These are phyloP conservation scores for Exophiala phaeomuriformis DNA, from an alignment of 2,329 filamentous ascomycete genomes.

Conservation along the genomic window DNA sequence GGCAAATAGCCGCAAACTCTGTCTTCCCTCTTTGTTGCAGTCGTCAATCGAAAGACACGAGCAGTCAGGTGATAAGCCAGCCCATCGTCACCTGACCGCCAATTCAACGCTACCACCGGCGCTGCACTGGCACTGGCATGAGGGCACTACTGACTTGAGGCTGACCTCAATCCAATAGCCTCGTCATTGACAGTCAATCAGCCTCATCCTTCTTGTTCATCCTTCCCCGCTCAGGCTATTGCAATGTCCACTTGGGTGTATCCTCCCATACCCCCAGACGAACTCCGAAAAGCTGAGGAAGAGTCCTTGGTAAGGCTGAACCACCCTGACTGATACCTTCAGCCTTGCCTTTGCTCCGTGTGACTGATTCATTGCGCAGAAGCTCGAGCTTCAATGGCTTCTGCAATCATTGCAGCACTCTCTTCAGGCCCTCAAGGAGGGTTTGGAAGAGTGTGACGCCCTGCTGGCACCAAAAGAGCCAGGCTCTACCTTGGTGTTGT, in stretches of 20 bases:
- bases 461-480: slow-evolving; percentile 77
- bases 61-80: no score
- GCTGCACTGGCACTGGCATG: no score
- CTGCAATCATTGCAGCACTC: slow-evolving; percentile 55
- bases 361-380: slow-evolving; percentile 13
- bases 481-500: slow-evolving; percentile 82
- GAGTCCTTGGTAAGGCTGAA: slow-evolving; percentile 41
- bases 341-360: background rate
- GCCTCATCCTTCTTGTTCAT: background rate
- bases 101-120: background rate
- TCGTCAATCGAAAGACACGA: no score
- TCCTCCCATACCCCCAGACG: slow-evolving; percentile 48
- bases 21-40: no score
- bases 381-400: slow-evolving; percentile 56
- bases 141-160: no score
- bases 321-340: background rate
- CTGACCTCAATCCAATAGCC: background rate
- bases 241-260: slow-evolving; percentile 56
- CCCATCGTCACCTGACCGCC: background rate
- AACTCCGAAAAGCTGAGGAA: slow-evolving; percentile 48
- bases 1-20: slow-evolving; percentile 12
- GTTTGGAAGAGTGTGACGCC: slow-evolving; percentile 80
- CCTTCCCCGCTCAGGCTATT: background rate
- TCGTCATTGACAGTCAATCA: background rate
- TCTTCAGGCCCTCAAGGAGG: slow-evolving; percentile 55